Conservation (phyloP, 768 basidiomycete species). For the Xerocomellus amylosporus region DNA sequence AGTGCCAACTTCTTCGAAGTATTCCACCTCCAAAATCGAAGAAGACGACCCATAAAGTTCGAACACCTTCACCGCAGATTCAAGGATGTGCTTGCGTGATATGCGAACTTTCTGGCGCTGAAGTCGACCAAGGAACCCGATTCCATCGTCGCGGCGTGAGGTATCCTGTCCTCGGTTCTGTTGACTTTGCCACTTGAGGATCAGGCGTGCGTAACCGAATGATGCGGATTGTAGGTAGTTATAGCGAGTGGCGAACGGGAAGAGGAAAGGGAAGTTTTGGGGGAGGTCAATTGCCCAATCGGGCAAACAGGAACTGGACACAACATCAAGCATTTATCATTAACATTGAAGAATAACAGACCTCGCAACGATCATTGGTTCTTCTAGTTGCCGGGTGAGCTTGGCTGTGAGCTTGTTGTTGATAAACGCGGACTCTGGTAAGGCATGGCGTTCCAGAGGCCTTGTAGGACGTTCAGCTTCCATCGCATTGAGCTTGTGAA, state of each 20-base stretch:
- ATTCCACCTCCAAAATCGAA: slow-evolving; percentile 94
- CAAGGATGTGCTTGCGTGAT: slow-evolving; percentile 89
- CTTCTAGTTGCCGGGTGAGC: slow-evolving; percentile 93
- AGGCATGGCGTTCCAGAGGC: slow-evolving; percentile 51
- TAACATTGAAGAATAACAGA: slow-evolving; percentile 33
- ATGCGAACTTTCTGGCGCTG: slow-evolving; percentile 97
- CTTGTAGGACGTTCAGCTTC: slow-evolving; percentile 56
- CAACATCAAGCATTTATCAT: slow-evolving; percentile 1
- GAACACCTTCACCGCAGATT: slow-evolving; percentile 95
- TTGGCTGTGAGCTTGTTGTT: slow-evolving; percentile 99
- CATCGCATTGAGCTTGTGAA: slow-evolving; percentile 79
- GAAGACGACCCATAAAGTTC: slow-evolving; percentile 94
- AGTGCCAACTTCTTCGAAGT: slow-evolving; percentile 98
- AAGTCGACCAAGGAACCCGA: slow-evolving; percentile 87
- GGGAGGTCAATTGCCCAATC: slow-evolving; percentile 97
- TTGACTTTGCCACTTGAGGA: slow-evolving; percentile 92
- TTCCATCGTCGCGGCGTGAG: slow-evolving; percentile 83
- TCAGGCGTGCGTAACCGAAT: slow-evolving; percentile 94
- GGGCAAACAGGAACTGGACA: slow-evolving; percentile 81
- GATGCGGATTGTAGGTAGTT: slow-evolving; percentile 97
- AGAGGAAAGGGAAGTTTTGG: slow-evolving; percentile 96
- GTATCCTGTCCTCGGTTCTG: slow-evolving; percentile 75
- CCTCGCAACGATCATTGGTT: slow-evolving; percentile 99
- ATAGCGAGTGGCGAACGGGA: slow-evolving; percentile 97
- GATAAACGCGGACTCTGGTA: slow-evolving; percentile 84